Base-by-base conservation (phyloP, 352 stramenopile genomes). In the Phytophthora uliginosa region DNA sequence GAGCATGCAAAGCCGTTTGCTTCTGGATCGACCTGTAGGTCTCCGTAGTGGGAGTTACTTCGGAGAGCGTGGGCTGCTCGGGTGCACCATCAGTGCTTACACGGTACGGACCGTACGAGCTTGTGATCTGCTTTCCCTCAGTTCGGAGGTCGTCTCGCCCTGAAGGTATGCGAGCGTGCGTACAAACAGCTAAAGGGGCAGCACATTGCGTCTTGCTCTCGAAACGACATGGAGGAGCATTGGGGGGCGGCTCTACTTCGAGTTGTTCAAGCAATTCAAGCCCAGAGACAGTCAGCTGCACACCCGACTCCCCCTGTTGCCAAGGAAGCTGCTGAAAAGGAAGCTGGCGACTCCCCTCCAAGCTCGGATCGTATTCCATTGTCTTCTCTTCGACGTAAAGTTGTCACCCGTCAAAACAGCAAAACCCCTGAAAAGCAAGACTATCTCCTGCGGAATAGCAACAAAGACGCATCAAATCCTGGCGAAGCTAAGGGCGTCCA, bases 31-130 rank as follows among this genome's bases (percentile, higher is more conserved):
- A 13, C 65, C 65, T 1, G 45, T 71, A 2, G 61, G 57, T 0
- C 69, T 76, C 20, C 63, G 63, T 6, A 63, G 63, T n/a, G 85
- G 83, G 1, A 75, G 81, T 36, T 89, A 71, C 59, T 90, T 92
- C 24, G 83, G 85, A n/a, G 79, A 92, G 45, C 66, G 71, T 5
- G 83, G 83, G 1, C 58, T 92, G 31, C 69, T 92, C 0, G 78
- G 73, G 0, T 84, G 80, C 26, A 71, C 75, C 0, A 76, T 88
- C 26, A 81, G 76, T 22, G 52, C 58, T 2, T 78, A 66, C 51
- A 79, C 77, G 0, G 75, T 89, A 12, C 66, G 60, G 9, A 69
- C 59, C 0, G 66, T 78, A 7, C 65, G 71, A 13, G 66, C 71
- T 5, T 78, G 71, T 38, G 71, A 78, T 26, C 20, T 78, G 38